Evolutionary conservation across 2,329 filamentous ascomycete species (phyloP).

Genomic region (Aspergillus arachidicola): DNA sequence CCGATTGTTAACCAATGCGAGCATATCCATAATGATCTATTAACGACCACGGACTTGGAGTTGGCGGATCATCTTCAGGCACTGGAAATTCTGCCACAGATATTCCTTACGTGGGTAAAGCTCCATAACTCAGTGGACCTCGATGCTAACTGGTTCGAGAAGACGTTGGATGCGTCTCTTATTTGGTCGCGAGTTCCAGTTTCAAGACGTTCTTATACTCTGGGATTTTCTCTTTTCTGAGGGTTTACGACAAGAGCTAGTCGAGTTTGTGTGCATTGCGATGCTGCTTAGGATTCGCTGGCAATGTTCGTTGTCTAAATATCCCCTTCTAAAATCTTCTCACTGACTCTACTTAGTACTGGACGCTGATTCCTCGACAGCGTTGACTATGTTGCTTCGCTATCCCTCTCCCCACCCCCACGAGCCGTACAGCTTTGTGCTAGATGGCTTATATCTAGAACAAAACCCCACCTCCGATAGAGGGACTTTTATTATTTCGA

Average conservation of each 20-base stretch:
- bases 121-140: background rate
- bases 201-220: constrained; percentile 77
- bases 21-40: constrained; percentile 79
- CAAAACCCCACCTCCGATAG: constrained; percentile 47
- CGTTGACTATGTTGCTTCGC: constrained; percentile 77
- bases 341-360: constrained; percentile 60
- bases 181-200: constrained; percentile 90
- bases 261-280: constrained; percentile 88
- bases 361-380: constrained; percentile 83
- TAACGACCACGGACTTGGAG: constrained; percentile 80
- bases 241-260: constrained; percentile 75
- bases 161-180: constrained; percentile 86
- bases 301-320: constrained; percentile 64
- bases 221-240: constrained; percentile 93
- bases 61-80: constrained; percentile 77
- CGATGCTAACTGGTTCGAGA: constrained; percentile 15
- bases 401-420: constrained; percentile 72
- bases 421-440: constrained; percentile 76
- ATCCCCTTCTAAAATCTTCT: constrained; percentile 13
- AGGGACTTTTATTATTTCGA: constrained; percentile 47
- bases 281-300: constrained; percentile 93
- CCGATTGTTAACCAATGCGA: constrained; percentile 84
- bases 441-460: constrained; percentile 70
- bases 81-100: constrained; percentile 91
- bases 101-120: constrained; percentile 79